A percentile compares a stretch with the other conserved stretches of the same genome.
Conservation (phyloP, 2,329 filamentous ascomycete genomes). For the Amphichorda felina region DNA sequence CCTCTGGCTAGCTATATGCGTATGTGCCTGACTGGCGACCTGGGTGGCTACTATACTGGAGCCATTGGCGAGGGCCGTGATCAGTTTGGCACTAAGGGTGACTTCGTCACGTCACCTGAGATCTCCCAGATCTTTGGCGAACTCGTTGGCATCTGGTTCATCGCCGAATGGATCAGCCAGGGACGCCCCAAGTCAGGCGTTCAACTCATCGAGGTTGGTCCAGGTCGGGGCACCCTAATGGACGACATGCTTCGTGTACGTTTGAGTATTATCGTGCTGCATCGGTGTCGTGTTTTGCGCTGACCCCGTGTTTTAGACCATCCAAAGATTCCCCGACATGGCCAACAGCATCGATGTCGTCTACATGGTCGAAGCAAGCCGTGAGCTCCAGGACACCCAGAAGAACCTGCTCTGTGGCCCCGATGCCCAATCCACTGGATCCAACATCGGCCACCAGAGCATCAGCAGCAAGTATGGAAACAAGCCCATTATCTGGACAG, state of each 20-base stretch:
- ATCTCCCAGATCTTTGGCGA: conserved; percentile 97
- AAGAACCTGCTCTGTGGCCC: conserved; percentile 70
- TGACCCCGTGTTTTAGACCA: no score
- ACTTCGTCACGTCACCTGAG: conserved; percentile 95
- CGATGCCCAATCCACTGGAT: conserved; percentile 54
- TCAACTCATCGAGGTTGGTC: conserved; percentile 87
- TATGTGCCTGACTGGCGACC: conserved; percentile 86
- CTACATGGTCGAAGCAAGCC: conserved; percentile 90
- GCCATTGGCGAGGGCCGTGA: conserved; percentile 57
- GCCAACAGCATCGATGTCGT: conserved; percentile 70
- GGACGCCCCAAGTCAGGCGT: conserved; percentile 62
- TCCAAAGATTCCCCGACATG: conserved; percentile 72
- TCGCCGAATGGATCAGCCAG: conserved; percentile 94
- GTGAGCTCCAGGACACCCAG: conserved; percentile 64
- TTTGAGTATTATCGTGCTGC: no score
- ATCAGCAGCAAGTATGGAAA: conserved; percentile 57
- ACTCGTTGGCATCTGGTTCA: conserved; percentile 85
- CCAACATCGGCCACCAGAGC: conserved; percentile 61
- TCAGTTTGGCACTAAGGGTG: conserved; percentile 85
- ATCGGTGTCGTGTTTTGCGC: no score
- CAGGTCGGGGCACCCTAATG: conserved; percentile 92
- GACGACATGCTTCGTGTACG: conserved; percentile 83
- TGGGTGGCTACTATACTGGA: conserved; percentile 88
- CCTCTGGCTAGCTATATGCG: conserved; percentile 95
- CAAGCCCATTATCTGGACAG: conserved; percentile 77